Base-by-base conservation (phyloP, 1,139 yeast genomes). In the Scheffersomyces parashehatae region DNA sequence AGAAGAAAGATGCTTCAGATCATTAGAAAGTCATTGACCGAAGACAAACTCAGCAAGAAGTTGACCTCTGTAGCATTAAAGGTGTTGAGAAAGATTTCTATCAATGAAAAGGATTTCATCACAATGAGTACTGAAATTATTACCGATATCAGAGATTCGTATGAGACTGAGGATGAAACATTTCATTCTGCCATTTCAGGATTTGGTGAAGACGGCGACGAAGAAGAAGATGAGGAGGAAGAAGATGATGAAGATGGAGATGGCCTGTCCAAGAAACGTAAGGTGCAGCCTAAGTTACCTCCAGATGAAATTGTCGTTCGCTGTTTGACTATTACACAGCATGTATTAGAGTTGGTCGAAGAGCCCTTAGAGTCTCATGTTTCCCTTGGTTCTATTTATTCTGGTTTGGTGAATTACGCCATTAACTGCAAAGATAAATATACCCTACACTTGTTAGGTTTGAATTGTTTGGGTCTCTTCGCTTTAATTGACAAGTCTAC, bases 41-140 rank as follows among this genome's bases (percentile, higher is more conserved):
- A 77, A 39, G 84, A 80, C 43, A 73, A 76, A 14, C 66, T 88
- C 24, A 55, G 72, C 1, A 88, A 83, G 37, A 61, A 70, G 2
- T 65, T 87, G 14, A 75, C 85, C 28, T 75, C 79, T 26, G 71
- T 77, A 8, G 77, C 88, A 1, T 75, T 88, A 50, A 75, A 79
- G 42, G 88, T 89, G 3, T 73, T 91, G 52, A 75, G 82, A 39
- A 85, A 80, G 53, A 68, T 88, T 15, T 85, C 96, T 1, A 82
- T 85, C 34, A 86, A 79, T 59, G 97, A 89, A 56, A 79, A 84
- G 46, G 97, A 91, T 66, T 90, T 90, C 60, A 81, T 88, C 16
- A 81, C 88, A 35, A 85, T 89, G 81, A 78, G 88, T 14, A 81
- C 87, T n/a, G 97, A 91, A 69, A 81, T 89, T 16, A 83, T 90